Conservation (phyloP, 2,329 filamentous ascomycete genomes). For the Biscogniauxia marginata region DNA sequence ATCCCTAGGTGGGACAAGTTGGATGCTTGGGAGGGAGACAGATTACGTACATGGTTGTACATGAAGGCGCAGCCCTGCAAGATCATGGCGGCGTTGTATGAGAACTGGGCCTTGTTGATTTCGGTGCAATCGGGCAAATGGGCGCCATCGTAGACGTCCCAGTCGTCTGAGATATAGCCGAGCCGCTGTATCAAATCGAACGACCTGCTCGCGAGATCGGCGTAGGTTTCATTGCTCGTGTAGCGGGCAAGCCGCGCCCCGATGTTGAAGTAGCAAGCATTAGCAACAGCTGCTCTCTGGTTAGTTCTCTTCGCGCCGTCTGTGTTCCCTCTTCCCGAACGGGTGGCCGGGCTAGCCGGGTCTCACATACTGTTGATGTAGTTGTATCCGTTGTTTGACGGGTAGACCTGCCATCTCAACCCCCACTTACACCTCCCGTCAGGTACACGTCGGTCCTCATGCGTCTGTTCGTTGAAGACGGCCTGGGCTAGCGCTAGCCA, state of each 20-base stretch:
- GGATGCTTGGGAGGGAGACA: not conserved
- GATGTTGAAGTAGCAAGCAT: constrained; percentile 63
- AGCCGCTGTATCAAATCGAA: constrained; percentile 61
- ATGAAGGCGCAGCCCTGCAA: constrained; percentile 65
- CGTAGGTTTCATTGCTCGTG: constrained; percentile 65
- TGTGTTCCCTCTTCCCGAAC: not conserved
- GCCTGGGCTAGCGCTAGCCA: constrained; percentile 68
- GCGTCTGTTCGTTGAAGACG: constrained; percentile 63
- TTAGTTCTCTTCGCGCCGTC: constrained; percentile 6
- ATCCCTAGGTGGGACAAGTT: not conserved
- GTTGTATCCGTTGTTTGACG: constrained; percentile 71
- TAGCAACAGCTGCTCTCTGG: constrained; percentile 49
- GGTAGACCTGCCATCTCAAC: constrained; percentile 74
- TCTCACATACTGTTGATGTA: constrained; percentile 67
- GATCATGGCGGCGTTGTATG: constrained; percentile 64
- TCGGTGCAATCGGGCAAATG: constrained; percentile 60
- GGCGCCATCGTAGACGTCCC: constrained; percentile 64
- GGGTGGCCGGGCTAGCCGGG: not conserved
- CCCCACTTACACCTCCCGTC: constrained; percentile 63
- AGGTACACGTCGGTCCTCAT: constrained; percentile 58
- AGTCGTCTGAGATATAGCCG: constrained; percentile 60
- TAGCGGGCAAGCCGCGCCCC: constrained; percentile 70
- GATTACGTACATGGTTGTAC: constrained; percentile 58
- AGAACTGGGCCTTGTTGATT: constrained; percentile 63
- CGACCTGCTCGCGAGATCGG: constrained; percentile 57